phyloP scores from a whole-genome alignment of 2,329 filamentous ascomycete genomes.

The Penicillium glabrum region DNA sequence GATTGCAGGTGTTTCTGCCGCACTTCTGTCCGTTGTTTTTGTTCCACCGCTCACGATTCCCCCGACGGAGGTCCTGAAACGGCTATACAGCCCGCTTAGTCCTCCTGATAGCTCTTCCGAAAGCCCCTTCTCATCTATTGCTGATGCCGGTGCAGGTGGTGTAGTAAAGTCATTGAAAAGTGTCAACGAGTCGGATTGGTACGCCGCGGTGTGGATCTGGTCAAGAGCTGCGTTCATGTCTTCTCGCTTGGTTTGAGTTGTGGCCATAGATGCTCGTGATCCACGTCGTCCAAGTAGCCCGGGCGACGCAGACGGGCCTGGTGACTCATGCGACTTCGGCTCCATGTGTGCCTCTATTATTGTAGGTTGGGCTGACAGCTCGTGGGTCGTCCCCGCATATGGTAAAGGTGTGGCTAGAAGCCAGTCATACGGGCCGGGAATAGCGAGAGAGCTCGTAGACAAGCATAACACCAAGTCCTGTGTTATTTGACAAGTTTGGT shows the following conservation, averaged over 20 bases:
- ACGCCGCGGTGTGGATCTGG: constrained; percentile 86
- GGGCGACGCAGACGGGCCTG: constrained; percentile 47
- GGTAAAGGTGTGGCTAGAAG: background rate
- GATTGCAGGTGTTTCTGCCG: constrained; percentile 23
- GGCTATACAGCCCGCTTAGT: constrained; percentile 83
- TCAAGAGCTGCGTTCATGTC: constrained; percentile 76
- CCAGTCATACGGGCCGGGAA: constrained; percentile 9
- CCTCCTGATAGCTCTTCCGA: constrained; percentile 79
- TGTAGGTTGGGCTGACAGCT: constrained; percentile 13
- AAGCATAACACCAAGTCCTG: background rate
- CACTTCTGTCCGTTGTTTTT: constrained; percentile 30
- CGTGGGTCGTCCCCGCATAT: constrained; percentile 14
- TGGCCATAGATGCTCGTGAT: constrained; percentile 51
- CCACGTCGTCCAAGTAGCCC: constrained; percentile 46
- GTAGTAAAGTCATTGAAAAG: constrained; percentile 88
- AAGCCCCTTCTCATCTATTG: constrained; percentile 67
- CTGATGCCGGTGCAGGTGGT: constrained; percentile 61
- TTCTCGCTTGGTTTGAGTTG: constrained; percentile 65
- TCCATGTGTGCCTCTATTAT: constrained; percentile 29
- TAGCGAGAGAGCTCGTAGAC: background rate
- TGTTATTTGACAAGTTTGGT: background rate
- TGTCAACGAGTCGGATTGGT: constrained; percentile 77
- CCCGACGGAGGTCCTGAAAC: constrained; percentile 79
- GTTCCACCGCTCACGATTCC: constrained; percentile 48
- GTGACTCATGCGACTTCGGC: constrained; percentile 36